A percentile compares a stretch with the other conserved stretches of the same genome.
phyloP scores from a whole-genome alignment of 2,329 filamentous ascomycete genomes.

The Neonectria ditissima region DNA sequence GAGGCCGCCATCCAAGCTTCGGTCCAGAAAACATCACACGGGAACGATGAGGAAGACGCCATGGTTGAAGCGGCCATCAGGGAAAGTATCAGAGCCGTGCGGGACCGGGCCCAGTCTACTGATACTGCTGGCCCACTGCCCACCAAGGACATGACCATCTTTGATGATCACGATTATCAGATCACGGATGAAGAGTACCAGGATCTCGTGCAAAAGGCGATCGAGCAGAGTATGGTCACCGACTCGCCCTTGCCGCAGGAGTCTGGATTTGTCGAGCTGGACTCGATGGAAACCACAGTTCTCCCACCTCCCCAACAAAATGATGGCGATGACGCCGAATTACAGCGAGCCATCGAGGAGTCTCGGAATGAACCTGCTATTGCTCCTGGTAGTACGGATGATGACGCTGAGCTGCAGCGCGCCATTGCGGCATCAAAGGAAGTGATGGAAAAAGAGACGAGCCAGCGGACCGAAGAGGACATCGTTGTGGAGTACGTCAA shows the following conservation, averaged over 20 bases:
- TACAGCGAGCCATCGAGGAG: slow-evolving; percentile 56
- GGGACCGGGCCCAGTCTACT: slow-evolving; percentile 43
- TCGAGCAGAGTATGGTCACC: slow-evolving; percentile 61
- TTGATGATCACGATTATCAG: slow-evolving; percentile 56
- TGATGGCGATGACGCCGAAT: slow-evolving; percentile 47
- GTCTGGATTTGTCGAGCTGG: slow-evolving; percentile 33
- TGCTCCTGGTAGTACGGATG: slow-evolving; percentile 48
- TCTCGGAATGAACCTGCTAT: slow-evolving; percentile 49
- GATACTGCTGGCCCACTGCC: slow-evolving; percentile 41
- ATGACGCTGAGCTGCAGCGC: slow-evolving; percentile 50
- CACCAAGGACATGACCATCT: slow-evolving; percentile 48
- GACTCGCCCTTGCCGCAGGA: slow-evolving; percentile 37
- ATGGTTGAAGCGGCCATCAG: slow-evolving; percentile 80
- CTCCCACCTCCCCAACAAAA: not conserved
- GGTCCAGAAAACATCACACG: slow-evolving; percentile 76
- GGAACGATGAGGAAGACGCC: slow-evolving; percentile 76
- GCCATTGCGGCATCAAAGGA: slow-evolving; percentile 55
- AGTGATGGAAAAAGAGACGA: slow-evolving; percentile 54
- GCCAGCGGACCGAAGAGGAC: slow-evolving; percentile 71
- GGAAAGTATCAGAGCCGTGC: slow-evolving; percentile 73
- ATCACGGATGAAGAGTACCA: slow-evolving; percentile 71
- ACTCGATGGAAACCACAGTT: slow-evolving; percentile 11
- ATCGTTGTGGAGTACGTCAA: slow-evolving; percentile 80
- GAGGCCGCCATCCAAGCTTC: slow-evolving; percentile 79
- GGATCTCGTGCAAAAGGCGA: slow-evolving; percentile 65